Evolutionary conservation across 768 basidiomycete species (phyloP).

Genomic region (Pisolithus sp.): DNA sequence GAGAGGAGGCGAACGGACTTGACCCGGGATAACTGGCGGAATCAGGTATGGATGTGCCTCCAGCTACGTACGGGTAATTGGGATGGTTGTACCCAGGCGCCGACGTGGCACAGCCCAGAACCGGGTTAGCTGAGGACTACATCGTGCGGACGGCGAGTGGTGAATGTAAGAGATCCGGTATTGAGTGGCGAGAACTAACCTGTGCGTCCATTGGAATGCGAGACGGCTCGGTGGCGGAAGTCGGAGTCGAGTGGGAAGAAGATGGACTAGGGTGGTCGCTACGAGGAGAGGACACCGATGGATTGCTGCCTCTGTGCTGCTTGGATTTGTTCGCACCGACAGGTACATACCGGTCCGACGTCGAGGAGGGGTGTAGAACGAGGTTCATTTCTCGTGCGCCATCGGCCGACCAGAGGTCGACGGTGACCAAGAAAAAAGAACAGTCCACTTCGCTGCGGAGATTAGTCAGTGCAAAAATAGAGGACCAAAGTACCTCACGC

Average conservation of each 20-base stretch:
- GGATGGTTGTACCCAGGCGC: conserved; percentile 37
- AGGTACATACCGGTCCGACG: conserved; percentile 62
- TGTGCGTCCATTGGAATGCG: conserved; percentile 36
- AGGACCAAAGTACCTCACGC: conserved; percentile 22
- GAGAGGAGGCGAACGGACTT: conserved; percentile 35
- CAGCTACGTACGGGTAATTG: conserved; percentile 40
- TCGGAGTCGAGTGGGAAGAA: conserved; percentile 41
- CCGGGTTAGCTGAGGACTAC: conserved; percentile 30
- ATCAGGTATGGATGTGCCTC: conserved; percentile 35
- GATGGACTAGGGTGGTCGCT: conserved; percentile 40
- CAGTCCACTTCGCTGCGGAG: conserved; percentile 67
- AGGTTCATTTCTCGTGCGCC: conserved; percentile 82
- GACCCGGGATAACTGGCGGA: conserved; percentile 36
- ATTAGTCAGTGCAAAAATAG: conserved; percentile 3
- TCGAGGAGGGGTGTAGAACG: conserved; percentile 78
- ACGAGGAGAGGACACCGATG: conserved; percentile 27
- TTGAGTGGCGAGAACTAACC: conserved; percentile 24
- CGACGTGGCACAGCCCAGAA: conserved; percentile 28
- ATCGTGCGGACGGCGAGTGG: not conserved
- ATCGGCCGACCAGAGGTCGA: conserved; percentile 89
- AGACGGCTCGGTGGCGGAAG: conserved; percentile 35
- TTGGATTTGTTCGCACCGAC: conserved; percentile 31
- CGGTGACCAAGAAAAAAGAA: conserved; percentile 85
- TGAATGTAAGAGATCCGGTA: not conserved
- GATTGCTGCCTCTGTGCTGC: conserved; percentile 28